These are phyloP conservation scores for Testicularia cyperi DNA, from an alignment of 1,284 basidiomycete genomes.

Conservation along the genomic window DNA sequence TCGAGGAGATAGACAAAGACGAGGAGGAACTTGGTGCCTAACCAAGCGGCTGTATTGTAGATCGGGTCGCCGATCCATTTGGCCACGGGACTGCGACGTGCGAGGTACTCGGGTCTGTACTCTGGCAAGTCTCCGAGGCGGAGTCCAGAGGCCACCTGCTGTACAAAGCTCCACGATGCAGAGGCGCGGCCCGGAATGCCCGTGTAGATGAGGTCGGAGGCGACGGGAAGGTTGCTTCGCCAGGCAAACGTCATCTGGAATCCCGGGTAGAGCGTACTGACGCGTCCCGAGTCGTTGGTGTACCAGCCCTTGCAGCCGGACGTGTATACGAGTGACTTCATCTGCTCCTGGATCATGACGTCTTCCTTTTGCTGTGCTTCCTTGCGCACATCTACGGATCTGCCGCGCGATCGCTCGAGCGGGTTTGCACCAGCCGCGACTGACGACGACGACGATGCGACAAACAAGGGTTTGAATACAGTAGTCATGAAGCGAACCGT, in stretches of 20 bases:
- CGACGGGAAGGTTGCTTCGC: slow-evolving; percentile 19
- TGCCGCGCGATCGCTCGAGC: slow-evolving; percentile 4
- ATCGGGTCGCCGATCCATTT: slow-evolving; percentile 2
- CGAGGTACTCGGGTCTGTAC: slow-evolving; percentile 5
- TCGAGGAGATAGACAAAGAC: slow-evolving; percentile 8
- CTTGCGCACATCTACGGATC: slow-evolving; percentile 11
- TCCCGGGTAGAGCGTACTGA: slow-evolving; percentile 18
- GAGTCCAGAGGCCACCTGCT: slow-evolving; percentile 12
- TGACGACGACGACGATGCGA: no score
- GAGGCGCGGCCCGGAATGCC: slow-evolving; percentile 3
- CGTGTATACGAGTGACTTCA: slow-evolving; percentile 28
- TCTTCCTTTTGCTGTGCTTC: slow-evolving; percentile 32
- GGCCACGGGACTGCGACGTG: background rate
- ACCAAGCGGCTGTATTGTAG: background rate
- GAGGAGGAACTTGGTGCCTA: slow-evolving; percentile 4
- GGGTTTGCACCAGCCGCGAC: background rate
- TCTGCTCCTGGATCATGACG: slow-evolving; percentile 17
- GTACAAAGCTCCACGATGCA: slow-evolving; percentile 6
- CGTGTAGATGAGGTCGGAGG: slow-evolving; percentile 8
- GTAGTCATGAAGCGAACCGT: slow-evolving; percentile 15
- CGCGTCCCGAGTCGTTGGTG: slow-evolving; percentile 14
- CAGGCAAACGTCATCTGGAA: slow-evolving; percentile 24
- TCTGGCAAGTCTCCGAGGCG: slow-evolving; percentile 20
- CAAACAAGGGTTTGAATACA: slow-evolving; percentile 16
- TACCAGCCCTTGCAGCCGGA: slow-evolving; percentile 35